Evolutionary conservation across 257 asterid species (phyloP).

Genomic region (Leonotis leonurus): DNA sequence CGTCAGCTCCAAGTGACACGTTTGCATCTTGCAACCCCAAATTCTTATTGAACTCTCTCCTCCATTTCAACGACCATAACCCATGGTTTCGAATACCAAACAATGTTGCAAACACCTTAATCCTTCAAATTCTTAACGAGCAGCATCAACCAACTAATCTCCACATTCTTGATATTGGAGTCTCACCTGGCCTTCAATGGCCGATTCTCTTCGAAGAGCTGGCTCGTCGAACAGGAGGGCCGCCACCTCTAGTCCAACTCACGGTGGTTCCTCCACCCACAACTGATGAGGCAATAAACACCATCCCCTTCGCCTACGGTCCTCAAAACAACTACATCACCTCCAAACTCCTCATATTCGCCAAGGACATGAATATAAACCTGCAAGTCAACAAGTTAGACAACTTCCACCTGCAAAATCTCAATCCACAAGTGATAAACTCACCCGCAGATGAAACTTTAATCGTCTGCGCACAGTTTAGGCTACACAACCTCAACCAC

Average conservation of each 20-base stretch:
- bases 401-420: conserved; percentile 45
- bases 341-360: conserved; percentile 51
- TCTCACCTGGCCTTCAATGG: conserved; percentile 88
- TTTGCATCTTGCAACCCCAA: conserved; percentile 49
- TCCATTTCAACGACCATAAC: conserved; percentile 67
- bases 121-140: conserved; percentile 57
- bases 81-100: conserved; percentile 88
- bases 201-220: conserved; percentile 77
- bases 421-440: conserved; percentile 41
- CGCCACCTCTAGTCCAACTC: conserved; percentile 68
- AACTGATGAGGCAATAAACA: conserved; percentile 22
- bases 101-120: conserved; percentile 67
- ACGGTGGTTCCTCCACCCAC: conserved; percentile 46
- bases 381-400: conserved; percentile 61
- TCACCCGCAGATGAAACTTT: conserved; percentile 52
- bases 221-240: conserved; percentile 64
- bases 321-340: conserved; percentile 56
- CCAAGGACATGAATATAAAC: conserved; percentile 63
- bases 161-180: conserved; percentile 86
- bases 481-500: conserved; percentile 64
- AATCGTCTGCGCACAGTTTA: conserved; percentile 61
- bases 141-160: conserved; percentile 36
- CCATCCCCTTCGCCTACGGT: conserved; percentile 41
- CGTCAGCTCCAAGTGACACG: conserved; percentile 23
- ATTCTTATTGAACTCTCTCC: conserved; percentile 55